Conservation (phyloP, 768 basidiomycete species). For the Tricholomella constricta region DNA sequence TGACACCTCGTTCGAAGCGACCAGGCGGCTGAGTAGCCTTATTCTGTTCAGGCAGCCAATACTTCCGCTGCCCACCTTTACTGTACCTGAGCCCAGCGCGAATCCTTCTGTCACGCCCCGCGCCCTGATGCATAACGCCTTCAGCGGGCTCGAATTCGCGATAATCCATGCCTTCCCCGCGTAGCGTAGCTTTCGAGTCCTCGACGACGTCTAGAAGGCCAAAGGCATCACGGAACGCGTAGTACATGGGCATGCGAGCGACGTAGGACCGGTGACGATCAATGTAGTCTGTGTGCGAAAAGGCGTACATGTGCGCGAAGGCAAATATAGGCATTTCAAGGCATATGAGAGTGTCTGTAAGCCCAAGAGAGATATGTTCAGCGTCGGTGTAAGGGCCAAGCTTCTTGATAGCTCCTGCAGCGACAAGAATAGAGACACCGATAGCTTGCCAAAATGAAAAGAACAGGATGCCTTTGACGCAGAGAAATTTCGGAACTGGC, state of each 20-base stretch:
- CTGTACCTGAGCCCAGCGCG: constrained; percentile 90
- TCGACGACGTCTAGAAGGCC: constrained; percentile 85
- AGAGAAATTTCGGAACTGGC: constrained; percentile 95
- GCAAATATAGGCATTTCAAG: constrained; percentile 98
- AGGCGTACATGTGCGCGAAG: constrained; percentile 92
- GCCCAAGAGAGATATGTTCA: constrained; percentile 87
- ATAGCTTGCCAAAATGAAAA: constrained; percentile 99
- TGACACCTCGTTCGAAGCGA: constrained; percentile 42
- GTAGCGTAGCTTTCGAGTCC: constrained; percentile 80
- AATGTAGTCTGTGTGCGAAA: constrained; percentile 87
- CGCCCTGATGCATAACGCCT: constrained; percentile 88
- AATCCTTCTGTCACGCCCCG: constrained; percentile 83
- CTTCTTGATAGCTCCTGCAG: constrained; percentile 69
- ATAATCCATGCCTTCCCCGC: constrained; percentile 92
- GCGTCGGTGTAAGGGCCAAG: constrained; percentile 87
- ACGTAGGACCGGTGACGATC: constrained; percentile 58
- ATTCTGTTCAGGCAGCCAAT: constrained; percentile 85
- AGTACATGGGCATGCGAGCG: constrained; percentile 86
- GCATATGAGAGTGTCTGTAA: constrained; percentile 91
- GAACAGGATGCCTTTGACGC: constrained; percentile 97
- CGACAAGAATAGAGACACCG: constrained; percentile 84
- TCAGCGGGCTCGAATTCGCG: constrained; percentile 96
- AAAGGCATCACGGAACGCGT: constrained; percentile 88
- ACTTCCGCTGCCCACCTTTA: constrained; percentile 89
- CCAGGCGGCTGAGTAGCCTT: constrained; percentile 40